Conservation (phyloP, 139 green algal species). For the Chlorella vulgaris region DNA sequence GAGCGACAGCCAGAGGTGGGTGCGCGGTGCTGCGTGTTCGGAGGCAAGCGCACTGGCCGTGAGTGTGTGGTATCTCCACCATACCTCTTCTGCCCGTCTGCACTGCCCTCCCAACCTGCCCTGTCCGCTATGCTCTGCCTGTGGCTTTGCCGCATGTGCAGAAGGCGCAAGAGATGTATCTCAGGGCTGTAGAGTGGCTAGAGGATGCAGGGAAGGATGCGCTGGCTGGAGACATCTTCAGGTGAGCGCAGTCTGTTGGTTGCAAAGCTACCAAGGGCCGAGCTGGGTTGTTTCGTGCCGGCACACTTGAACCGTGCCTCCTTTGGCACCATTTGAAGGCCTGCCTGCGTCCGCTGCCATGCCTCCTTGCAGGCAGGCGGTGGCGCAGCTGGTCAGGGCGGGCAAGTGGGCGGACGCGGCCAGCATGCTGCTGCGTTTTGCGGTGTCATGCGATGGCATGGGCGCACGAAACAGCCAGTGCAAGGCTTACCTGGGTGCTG, state of each 20-base stretch:
- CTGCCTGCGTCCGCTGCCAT: background rate
- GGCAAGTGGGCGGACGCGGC: slow-evolving; percentile 58
- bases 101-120: background rate
- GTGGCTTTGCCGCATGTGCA: no score
- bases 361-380: slow-evolving; percentile 22
- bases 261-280: background rate
- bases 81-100: background rate
- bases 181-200: slow-evolving; percentile 50
- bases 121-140: no score
- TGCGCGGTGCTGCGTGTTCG: slow-evolving; percentile 1
- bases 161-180: slow-evolving; percentile 33
- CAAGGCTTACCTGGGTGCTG: slow-evolving; percentile 73
- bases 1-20: slow-evolving; percentile 51
- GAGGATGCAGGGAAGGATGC: slow-evolving; percentile 64
- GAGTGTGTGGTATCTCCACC: no score
- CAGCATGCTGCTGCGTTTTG: slow-evolving; percentile 67
- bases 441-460: slow-evolving; percentile 50
- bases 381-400: slow-evolving; percentile 39
- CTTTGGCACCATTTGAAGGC: background rate
- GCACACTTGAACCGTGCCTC: no score
- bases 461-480: slow-evolving; percentile 50
- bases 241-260: background rate
- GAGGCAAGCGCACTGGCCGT: no score
- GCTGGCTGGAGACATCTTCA: slow-evolving; percentile 57
- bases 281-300: background rate